Conservation (phyloP, 2,329 filamentous ascomycete genomes). For the Mycocentrospora acerina region DNA sequence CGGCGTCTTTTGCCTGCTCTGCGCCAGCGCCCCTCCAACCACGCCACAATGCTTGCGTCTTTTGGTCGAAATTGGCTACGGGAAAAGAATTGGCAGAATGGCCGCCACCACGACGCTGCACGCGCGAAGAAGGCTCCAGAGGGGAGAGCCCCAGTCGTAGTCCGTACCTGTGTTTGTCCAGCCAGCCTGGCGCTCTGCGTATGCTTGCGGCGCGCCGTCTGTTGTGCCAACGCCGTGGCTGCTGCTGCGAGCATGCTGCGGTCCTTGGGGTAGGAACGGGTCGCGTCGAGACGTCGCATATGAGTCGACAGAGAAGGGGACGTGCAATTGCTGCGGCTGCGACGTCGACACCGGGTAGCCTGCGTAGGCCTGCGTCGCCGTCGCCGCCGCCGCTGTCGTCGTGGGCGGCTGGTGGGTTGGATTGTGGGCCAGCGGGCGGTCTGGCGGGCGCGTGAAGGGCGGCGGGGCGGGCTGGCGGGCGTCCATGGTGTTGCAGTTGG, state of each 20-base stretch:
- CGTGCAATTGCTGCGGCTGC: constrained; percentile 41
- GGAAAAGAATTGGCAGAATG: too few relatives aligned
- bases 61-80: too few relatives aligned
- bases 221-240: constrained; percentile 40
- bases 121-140: constrained; percentile 3
- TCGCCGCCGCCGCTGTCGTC: too few relatives aligned
- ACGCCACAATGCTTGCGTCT: background rate
- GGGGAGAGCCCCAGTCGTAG: constrained; percentile 7
- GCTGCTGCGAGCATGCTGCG: constrained; percentile 41
- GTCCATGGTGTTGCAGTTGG: constrained; percentile 33
- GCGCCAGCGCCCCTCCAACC: background rate
- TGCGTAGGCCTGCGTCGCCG: constrained; percentile 30
- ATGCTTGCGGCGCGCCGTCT: constrained; percentile 26
- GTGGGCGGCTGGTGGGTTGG: constrained; percentile 51
- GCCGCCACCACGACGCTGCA: constrained; percentile 15
- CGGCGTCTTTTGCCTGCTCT: constrained; percentile 2
- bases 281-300: constrained; percentile 51
- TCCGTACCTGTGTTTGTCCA: constrained; percentile 44
- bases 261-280: constrained; percentile 46
- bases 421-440: constrained; percentile 54
- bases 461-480: constrained; percentile 42
- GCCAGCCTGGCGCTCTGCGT: constrained; percentile 33
- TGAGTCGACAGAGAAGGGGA: constrained; percentile 48
- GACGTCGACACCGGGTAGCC: constrained; percentile 39
- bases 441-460: constrained; percentile 41